Conservation (phyloP, 305 asterid genomes). For the Plantago lanceolata region DNA sequence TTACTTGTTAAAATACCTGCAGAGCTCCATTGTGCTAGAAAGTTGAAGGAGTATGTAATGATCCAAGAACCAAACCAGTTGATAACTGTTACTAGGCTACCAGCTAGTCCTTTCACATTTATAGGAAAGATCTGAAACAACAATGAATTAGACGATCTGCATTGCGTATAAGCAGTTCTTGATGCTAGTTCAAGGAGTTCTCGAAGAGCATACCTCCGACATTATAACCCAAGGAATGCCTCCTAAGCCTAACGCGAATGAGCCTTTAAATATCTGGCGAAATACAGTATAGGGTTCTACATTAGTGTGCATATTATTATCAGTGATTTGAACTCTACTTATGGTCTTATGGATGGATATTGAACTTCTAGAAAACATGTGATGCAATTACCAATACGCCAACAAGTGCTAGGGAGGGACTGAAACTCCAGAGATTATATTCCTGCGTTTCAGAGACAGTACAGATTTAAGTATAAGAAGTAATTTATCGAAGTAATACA, state of each 20-base stretch:
- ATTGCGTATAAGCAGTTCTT: constrained; percentile 20
- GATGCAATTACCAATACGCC: constrained; percentile 64
- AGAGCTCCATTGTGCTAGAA: constrained; percentile 64
- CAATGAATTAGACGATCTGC: constrained; percentile 33
- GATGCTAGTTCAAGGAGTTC: too few species aligned
- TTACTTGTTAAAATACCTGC: constrained; percentile 36
- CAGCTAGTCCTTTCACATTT: constrained; percentile 76
- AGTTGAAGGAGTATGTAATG: constrained; percentile 64
- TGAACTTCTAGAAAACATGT: too few species aligned
- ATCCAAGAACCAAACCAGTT: constrained; percentile 85
- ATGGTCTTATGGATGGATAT: too few species aligned
- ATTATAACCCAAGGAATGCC: constrained; percentile 95
- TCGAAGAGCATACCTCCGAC: constrained; percentile 61
- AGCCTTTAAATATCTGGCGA: constrained; percentile 65
- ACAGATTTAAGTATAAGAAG: background rate
- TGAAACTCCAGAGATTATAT: constrained; percentile 50
- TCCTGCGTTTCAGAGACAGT: constrained; percentile 37
- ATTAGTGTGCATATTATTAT: too few species aligned
- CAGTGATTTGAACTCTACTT: too few species aligned
- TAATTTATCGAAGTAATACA: constrained; percentile 27
- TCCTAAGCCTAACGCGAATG: constrained; percentile 85
- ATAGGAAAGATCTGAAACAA: constrained; percentile 71
- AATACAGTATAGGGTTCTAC: background rate
- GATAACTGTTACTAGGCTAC: constrained; percentile 73
- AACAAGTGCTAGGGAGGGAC: constrained; percentile 62